These are phyloP conservation scores for Mucor lusitanicus DNA, from an alignment of 371 early-diverging fungal species.

Conservation along the genomic window DNA sequence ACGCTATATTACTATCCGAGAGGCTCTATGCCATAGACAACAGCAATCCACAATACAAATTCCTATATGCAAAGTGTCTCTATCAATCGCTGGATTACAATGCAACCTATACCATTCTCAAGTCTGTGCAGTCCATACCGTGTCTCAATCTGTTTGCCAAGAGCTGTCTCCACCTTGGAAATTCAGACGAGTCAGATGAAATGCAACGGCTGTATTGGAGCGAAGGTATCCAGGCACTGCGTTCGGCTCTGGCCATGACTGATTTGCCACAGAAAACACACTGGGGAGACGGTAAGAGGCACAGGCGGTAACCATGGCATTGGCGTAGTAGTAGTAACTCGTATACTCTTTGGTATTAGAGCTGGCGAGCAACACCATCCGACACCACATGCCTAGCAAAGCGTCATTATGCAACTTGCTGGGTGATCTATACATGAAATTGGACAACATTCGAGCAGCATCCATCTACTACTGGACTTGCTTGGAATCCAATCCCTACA, in stretches of 20 bases:
- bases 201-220: slow-evolving; percentile 43
- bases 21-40: slow-evolving; percentile 50
- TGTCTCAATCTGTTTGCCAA: slow-evolving; percentile 47
- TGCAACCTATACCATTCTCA: slow-evolving; percentile 36
- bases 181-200: slow-evolving; percentile 39
- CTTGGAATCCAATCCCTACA: slow-evolving; percentile 33
- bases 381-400: slow-evolving; percentile 36
- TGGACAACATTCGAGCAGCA: slow-evolving; percentile 38
- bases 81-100: slow-evolving; percentile 37
- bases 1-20: slow-evolving; percentile 50
- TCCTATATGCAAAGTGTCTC: slow-evolving; percentile 45
- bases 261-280: slow-evolving; percentile 10
- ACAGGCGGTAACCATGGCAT: no score
- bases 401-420: slow-evolving; percentile 33
- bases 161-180: slow-evolving; percentile 49
- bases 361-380: slow-evolving; percentile 24
- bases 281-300: slow-evolving; percentile 51
- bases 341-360: slow-evolving; percentile 23
- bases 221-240: slow-evolving; percentile 47
- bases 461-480: slow-evolving; percentile 21
- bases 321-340: no score
- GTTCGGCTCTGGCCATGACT: slow-evolving; percentile 14
- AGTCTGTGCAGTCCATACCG: slow-evolving; percentile 21
- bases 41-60: slow-evolving; percentile 35
- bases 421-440: slow-evolving; percentile 41